Base-by-base conservation (phyloP, 2,329 filamentous ascomycete genomes). In the Paramyrothecium roridum region DNA sequence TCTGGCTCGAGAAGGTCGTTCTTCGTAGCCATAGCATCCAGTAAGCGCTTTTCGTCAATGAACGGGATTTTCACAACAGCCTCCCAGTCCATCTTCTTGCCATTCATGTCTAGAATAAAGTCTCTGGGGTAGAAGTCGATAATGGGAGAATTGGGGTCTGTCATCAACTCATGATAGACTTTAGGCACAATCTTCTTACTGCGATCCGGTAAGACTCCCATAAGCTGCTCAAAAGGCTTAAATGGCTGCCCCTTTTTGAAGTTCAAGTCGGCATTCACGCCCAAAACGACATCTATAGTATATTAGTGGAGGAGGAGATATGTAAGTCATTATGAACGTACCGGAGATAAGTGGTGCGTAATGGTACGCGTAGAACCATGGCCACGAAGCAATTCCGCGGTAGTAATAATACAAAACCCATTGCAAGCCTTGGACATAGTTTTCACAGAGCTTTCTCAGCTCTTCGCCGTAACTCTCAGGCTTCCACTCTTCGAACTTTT, bases 1-100 rank as follows among this genome's bases (percentile, higher is more conserved):
- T 88, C 90, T 2, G 87, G 81, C 3, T 85, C 85, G n/a, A 99
- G 79, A 2, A 89, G 75, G 46, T 87, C 78, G 60, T 98, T 93
- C 69, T 88, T 92, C 8, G 92, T 87, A 17, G 82, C 87, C 90
- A 99, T 97, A 8, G 93, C 95, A 40, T 80, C 76, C 54, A 99
- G 79, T 2, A 99, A 78, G 23, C 95, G 85, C 65, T 88, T 85
- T 71, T 99, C 93, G 56, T 99, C 91, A 60, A 99, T 99, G 73
- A 99, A 99, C 0, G 95, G 95, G 67, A 99, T 99, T 73, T 98
- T 99, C 61, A 99, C 92, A 40, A 99, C 93, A 26, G 95, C 95
- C 70, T 99, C 95, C 95, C 95, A 99, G 60, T 99, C 96, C 89
- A 96, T 96, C 77, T 96, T 99, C 79, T 99, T 99, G 57, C 95